Conservation (phyloP, 495 filamentous ascomycete species). For the Talaromyces ruber region DNA sequence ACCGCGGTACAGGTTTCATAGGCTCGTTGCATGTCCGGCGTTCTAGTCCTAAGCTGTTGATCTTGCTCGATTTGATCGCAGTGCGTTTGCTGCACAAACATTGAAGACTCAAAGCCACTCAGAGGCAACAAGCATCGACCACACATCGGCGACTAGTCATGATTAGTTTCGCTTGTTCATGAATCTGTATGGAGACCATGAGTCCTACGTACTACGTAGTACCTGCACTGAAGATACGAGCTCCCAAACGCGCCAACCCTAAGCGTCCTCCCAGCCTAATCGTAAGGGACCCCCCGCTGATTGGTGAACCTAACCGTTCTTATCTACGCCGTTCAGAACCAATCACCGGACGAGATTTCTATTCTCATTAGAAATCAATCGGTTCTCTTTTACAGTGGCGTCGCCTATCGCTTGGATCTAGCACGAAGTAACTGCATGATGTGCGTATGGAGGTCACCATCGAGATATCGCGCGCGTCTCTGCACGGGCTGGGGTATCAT, state of each 20-base stretch:
- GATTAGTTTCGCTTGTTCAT: background rate
- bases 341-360: background rate
- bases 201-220: too few relatives aligned
- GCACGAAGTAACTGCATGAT: background rate
- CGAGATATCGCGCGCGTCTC: background rate
- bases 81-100: background rate
- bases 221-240: background rate
- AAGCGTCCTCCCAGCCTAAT: background rate
- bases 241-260: background rate
- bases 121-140: background rate
- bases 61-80: background rate
- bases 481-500: background rate
- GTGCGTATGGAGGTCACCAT: background rate
- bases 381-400: background rate
- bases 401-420: background rate
- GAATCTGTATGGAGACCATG: background rate
- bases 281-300: background rate
- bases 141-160: background rate
- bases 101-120: background rate
- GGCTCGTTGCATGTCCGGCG: too few relatives aligned
- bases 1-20: background rate
- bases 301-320: background rate
- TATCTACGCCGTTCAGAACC: background rate
- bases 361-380: background rate
- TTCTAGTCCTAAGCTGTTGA: too few relatives aligned